A percentile compares a stretch with the other conserved stretches of the same genome.
phyloP scores from a whole-genome alignment of 805 yeast genomes.

The Nakazawaea pomicola region DNA sequence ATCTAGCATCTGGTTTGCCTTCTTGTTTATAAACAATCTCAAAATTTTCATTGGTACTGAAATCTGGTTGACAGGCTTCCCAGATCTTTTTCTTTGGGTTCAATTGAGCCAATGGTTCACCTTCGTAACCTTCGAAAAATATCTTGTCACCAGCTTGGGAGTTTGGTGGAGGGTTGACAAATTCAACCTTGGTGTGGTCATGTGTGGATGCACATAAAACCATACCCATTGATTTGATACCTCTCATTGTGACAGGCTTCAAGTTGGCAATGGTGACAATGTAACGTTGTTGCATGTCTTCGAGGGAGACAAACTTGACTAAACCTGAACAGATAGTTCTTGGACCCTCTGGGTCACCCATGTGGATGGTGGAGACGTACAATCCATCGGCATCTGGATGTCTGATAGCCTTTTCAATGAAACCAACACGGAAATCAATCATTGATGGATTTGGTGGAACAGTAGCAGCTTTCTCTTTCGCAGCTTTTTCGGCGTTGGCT shows the following conservation, averaged over 20 bases:
- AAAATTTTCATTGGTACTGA: slow-evolving; percentile 70
- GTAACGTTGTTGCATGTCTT: slow-evolving; percentile 91
- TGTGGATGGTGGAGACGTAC: slow-evolving; percentile 93
- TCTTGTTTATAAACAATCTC: slow-evolving; percentile 78
- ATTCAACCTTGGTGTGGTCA: slow-evolving; percentile 73
- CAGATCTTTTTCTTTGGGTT: slow-evolving; percentile 98
- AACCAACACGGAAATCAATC: slow-evolving; percentile 93
- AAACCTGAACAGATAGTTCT: slow-evolving; percentile 98
- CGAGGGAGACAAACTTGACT: slow-evolving; percentile 82
- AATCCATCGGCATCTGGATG: slow-evolving; percentile 98
- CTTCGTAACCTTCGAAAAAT: slow-evolving; percentile 88
- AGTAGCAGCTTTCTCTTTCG: slow-evolving; percentile 45
- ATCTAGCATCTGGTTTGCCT: slow-evolving; percentile 66
- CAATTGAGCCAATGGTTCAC: slow-evolving; percentile 84
- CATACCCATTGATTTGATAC: slow-evolving; percentile 94
- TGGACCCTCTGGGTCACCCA: slow-evolving; percentile 96
- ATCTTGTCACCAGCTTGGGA: slow-evolving; percentile 94
- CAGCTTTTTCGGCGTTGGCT: slow-evolving; percentile 50
- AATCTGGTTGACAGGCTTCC: slow-evolving; percentile 91
- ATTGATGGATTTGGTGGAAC: slow-evolving; percentile 75
- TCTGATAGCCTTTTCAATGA: slow-evolving; percentile 90
- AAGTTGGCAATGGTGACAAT: slow-evolving; percentile 92
- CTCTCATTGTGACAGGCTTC: slow-evolving; percentile 98
- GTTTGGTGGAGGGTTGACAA: slow-evolving; percentile 91
- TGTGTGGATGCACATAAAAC: slow-evolving; percentile 88